Evolutionary conservation across 495 filamentous ascomycete species (phyloP), one percentile per base, ranked within the genome.

Genomic region (Parathielavia appendiculata): DNA sequence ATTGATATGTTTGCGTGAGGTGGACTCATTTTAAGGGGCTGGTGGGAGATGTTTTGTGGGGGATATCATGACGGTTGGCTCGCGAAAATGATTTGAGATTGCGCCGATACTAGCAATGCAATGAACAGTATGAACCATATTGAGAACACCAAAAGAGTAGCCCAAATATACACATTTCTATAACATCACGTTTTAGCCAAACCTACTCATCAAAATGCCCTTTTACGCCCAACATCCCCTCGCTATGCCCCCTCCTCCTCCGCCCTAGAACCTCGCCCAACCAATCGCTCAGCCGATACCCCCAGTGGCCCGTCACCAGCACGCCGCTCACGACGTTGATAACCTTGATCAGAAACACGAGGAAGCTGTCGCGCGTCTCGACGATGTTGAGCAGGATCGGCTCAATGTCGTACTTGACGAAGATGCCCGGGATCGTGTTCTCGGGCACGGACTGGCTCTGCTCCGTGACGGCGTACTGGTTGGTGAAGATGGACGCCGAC

Each of bases 391-490:
- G 76, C 63, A 90, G 70, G 65, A 99, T 92, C 5, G 93, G 93
- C 82, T 99, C 93, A 68, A 99, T 97, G 72, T 97, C 92, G 70
- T 92, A 99, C 77, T 97, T 97, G 80, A 99, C 91, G 73, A 96
- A 99, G 63, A 99, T 88, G 12, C 95, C 95, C 1, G 93, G 93
- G 7, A 95, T 82, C 9, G 77, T 75, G 57, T 77, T 83, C 70
- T 95, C 88, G 54, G 76, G 72, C 40, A 97, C 76, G 9, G 75
- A 63, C 52, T 82, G 80, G 54, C 80, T 84, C 71, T 96, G 90
- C 63, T 90, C 87, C 0, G 92, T 97, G 0, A 95, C 93, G 41
- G 92, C 93, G 79, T 99, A 99, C 71, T 99, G 93, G 77, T 99
- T 97, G 22, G 93, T 97, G 74, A 86, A 83, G 74, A 99, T 80